These are phyloP conservation scores for Ogataea thermomethanolica DNA, from an alignment of 805 yeast species.

Conservation along the genomic window DNA sequence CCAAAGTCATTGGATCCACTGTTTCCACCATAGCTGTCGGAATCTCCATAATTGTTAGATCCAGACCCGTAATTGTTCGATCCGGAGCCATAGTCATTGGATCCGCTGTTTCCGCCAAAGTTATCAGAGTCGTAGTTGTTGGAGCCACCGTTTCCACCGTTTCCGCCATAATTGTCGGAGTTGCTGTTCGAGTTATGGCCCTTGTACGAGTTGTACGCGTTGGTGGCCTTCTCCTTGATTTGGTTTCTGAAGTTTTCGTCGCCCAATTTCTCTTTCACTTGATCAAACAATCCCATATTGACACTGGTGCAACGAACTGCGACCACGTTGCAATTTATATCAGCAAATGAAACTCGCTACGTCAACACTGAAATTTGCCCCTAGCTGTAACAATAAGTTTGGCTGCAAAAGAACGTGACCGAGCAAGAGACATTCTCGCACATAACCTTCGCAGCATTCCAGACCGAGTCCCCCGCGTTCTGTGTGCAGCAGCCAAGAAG, in stretches of 20 bases:
- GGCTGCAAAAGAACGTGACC: constrained; percentile 1
- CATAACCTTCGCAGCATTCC: too few species aligned
- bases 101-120: constrained; percentile 22
- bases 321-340: constrained; percentile 3
- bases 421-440: background rate
- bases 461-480: too few species aligned
- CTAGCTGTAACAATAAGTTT: background rate
- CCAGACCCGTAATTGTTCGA: constrained; percentile 28
- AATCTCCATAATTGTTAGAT: constrained; percentile 32
- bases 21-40: constrained; percentile 24
- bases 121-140: constrained; percentile 15
- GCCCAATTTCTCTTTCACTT: constrained; percentile 36
- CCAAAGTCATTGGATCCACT: too few species aligned
- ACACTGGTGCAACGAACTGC: background rate
- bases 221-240: constrained; percentile 24
- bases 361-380: constrained; percentile 1
- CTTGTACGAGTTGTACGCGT: constrained; percentile 29
- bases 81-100: constrained; percentile 32
- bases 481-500: too few species aligned
- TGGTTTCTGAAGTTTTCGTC: constrained; percentile 25
- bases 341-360: constrained; percentile 4
- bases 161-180: constrained; percentile 19
- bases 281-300: constrained; percentile 40
- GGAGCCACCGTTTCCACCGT: constrained; percentile 17
- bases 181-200: constrained; percentile 1